Evolutionary conservation across 2,329 filamentous ascomycete species (phyloP).

Genomic region (Conoideocrella luteorostrata): DNA sequence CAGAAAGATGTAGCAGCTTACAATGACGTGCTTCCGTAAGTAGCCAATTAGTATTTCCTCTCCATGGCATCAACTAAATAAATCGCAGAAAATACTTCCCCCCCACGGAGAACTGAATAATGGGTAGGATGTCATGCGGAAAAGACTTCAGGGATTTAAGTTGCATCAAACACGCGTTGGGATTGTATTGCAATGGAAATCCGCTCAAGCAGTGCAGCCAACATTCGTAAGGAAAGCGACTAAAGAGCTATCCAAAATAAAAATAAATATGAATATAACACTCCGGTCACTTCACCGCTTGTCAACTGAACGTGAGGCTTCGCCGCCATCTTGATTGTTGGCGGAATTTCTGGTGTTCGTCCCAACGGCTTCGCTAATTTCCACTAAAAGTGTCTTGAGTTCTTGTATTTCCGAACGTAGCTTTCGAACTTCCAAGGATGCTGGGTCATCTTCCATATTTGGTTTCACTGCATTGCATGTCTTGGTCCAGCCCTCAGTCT

Average conservation of each 20-base stretch:
- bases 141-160: too few species aligned
- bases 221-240: too few species aligned
- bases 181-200: too few species aligned
- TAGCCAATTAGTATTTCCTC: not conserved
- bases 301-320: not conserved
- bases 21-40: slow-evolving; percentile 61
- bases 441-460: slow-evolving; percentile 73
- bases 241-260: too few species aligned
- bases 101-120: slow-evolving; percentile 7
- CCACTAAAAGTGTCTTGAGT: slow-evolving; percentile 42
- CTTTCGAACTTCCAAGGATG: slow-evolving; percentile 61
- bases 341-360: not conserved
- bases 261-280: too few species aligned
- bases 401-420: slow-evolving; percentile 52
- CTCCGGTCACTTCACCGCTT: not conserved
- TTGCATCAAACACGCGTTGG: too few species aligned
- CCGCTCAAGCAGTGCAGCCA: too few species aligned
- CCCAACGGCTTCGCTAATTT: slow-evolving; percentile 16
- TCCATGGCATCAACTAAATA: not conserved
- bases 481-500: slow-evolving; percentile 79
- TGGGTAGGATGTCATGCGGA: not conserved
- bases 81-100: slow-evolving; percentile 19
- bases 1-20: slow-evolving; percentile 73
- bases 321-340: not conserved
- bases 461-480: slow-evolving; percentile 68